Base-by-base conservation (phyloP, 768 basidiomycete genomes). In the Dioszegia crocea region DNA sequence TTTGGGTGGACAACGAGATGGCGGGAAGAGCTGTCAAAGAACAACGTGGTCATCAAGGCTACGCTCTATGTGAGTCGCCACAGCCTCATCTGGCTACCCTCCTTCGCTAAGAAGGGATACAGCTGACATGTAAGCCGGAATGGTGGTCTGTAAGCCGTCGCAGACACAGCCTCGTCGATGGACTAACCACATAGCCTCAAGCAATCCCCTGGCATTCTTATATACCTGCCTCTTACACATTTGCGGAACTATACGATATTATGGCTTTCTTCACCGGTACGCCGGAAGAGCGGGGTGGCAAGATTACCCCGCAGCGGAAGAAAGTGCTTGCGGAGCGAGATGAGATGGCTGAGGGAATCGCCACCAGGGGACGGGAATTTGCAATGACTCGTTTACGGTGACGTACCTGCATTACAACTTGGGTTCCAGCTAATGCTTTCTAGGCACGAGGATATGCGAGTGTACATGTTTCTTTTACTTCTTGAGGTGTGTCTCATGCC, bases 91-190 rank as follows among this genome's bases (percentile, higher is more conserved):
- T 21, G 27, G 12, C 16, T 48, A 45, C 10, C n/a, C n/a, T n/a
- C n/a, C n/a, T n/a, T n/a, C n/a, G n/a, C n/a, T n/a, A n/a, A n/a
- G n/a, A 14, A 41, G 16, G 40, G 14, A 31, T 16, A 27, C 41
- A n/a, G 59, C 53, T 61, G 54, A 56, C 36, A 1, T 17, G 14
- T 3, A 24, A 61, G 70, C 71, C 55, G 64, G 74, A 68, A 33
- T 77, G 57, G 59, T 61, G 59, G 59, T 39, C 19, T 17, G 59
- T 61, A 50, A 26, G 59, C n/a, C 5, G n/a, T 43, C n/a, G n/a
- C n/a, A n/a, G n/a, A n/a, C n/a, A n/a, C n/a, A n/a, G n/a, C n/a
- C n/a, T n/a, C n/a, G n/a, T n/a, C n/a, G n/a, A n/a, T n/a, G n/a
- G n/a, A n/a, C n/a, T n/a, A n/a, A 33, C n/a, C n/a, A n/a, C 11